phyloP scores from a whole-genome alignment of 2,329 filamentous ascomycete genomes.

The Cladophialophora exuberans region DNA sequence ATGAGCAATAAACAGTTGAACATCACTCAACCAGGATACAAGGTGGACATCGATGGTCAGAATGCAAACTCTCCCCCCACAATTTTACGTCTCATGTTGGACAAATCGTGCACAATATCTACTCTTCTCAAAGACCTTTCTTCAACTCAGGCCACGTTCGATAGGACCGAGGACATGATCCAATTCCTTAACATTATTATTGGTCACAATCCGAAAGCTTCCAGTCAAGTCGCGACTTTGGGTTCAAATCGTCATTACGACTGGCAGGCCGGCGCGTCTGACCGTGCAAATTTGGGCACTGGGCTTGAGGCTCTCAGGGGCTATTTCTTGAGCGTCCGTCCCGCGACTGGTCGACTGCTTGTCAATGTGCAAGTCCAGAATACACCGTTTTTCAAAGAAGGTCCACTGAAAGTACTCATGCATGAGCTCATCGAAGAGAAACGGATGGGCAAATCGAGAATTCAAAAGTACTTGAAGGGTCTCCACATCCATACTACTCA shows the following conservation, averaged over 20 bases:
- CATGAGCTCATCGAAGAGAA: background rate
- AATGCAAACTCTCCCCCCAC: background rate
- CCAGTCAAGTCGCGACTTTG: background rate
- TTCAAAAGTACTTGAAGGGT: background rate
- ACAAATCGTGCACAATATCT: background rate
- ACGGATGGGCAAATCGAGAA: background rate
- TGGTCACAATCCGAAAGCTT: slow-evolving; percentile 2
- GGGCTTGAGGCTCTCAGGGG: slow-evolving; percentile 1
- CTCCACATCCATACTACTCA: background rate
- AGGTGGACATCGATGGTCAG: background rate
- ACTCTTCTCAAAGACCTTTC: background rate
- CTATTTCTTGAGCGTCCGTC: background rate
- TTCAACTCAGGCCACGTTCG: background rate
- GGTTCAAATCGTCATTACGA: slow-evolving; percentile 3
- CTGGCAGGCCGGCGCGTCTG: background rate
- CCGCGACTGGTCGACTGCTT: slow-evolving; percentile 1
- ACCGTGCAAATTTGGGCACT: background rate
- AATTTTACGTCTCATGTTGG: too few relatives aligned
- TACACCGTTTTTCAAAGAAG: background rate
- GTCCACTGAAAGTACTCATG: background rate
- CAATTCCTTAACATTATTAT: slow-evolving; percentile 6
- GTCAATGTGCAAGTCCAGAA: slow-evolving; percentile 7
- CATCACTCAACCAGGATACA: background rate
- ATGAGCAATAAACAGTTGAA: slow-evolving; percentile 35
- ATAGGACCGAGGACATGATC: background rate